These are phyloP conservation scores for Castanea sativa DNA, from an alignment of 306 rosid genomes.

Conservation along the genomic window DNA sequence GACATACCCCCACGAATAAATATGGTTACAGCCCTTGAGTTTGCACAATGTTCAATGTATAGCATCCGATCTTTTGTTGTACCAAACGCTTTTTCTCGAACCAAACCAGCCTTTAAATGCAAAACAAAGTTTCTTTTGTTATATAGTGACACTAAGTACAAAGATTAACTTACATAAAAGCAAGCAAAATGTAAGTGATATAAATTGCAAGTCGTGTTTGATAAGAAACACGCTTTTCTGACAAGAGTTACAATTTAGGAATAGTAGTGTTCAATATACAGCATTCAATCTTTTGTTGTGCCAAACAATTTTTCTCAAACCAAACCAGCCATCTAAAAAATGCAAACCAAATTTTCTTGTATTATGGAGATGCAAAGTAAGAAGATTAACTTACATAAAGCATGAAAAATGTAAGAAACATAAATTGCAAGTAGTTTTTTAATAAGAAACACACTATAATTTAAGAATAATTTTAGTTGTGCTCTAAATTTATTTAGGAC, in stretches of 20 bases:
- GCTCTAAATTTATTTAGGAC: neutral
- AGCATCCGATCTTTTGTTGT: conserved; percentile 97
- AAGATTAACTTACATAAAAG: neutral
- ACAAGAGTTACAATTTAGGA: neutral
- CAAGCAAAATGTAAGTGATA: neutral
- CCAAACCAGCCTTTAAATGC: conserved; percentile 78
- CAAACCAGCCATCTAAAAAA: conserved; percentile 64
- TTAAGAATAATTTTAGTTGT: neutral
- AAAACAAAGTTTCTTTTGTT: neutral
- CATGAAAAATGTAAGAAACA: neutral
- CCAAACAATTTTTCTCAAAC: conserved; percentile 96
- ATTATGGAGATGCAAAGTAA: neutral
- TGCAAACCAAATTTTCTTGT: neutral
- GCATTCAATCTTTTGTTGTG: conserved; percentile 92
- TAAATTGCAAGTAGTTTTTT: neutral
- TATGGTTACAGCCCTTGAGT: conserved; percentile 89
- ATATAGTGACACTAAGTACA: no score
- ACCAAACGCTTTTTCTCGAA: conserved; percentile 91
- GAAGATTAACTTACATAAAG: neutral
- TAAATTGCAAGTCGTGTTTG: neutral
- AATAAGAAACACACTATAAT: neutral
- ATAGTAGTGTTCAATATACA: conserved; percentile 70
- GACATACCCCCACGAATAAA: conserved; percentile 88
- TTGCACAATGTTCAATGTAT: conserved; percentile 97
- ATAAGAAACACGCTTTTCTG: neutral